These are phyloP conservation scores for Aspergillus sp. DNA, from an alignment of 2,329 filamentous ascomycete species.

Conservation along the genomic window DNA sequence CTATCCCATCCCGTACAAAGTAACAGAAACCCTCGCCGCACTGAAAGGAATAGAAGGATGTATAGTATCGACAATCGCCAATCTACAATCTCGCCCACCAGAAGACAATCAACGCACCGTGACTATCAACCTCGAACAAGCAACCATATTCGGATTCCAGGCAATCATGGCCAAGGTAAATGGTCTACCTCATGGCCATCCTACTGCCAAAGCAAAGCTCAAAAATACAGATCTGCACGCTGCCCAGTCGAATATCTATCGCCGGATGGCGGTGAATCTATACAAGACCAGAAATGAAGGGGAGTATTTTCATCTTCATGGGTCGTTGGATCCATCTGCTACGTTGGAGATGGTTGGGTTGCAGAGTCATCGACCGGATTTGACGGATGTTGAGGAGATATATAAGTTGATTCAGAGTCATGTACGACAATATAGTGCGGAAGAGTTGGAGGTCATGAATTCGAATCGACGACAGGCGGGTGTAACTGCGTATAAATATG, in stretches of 20 bases:
- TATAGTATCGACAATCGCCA: not conserved
- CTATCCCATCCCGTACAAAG: constrained; percentile 2
- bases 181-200: not conserved
- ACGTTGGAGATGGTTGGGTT: constrained; percentile 3
- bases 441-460: constrained; percentile 53
- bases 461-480: constrained; percentile 51
- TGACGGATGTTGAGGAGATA: constrained; percentile 44
- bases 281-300: constrained; percentile 1
- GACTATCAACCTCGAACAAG: not conserved
- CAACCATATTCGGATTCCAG: not conserved
- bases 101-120: not conserved
- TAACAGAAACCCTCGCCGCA: constrained; percentile 1
- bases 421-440: constrained; percentile 48
- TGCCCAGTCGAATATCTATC: not conserved
- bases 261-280: not conserved
- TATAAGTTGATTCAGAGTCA: constrained; percentile 52
- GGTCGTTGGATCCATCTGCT: not conserved
- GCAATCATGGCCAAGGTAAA: not conserved
- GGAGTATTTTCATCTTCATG: constrained; percentile 4
- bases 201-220: not conserved
- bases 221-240: not conserved
- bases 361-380: not conserved
- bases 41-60: constrained; percentile 1
- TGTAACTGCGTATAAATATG: constrained; percentile 49
- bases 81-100: not conserved